Evolutionary conservation across 2,329 filamentous ascomycete genomes (phyloP), one percentile per base, ranked within the genome.

Genomic region (Akanthomyces uredinophilus): DNA sequence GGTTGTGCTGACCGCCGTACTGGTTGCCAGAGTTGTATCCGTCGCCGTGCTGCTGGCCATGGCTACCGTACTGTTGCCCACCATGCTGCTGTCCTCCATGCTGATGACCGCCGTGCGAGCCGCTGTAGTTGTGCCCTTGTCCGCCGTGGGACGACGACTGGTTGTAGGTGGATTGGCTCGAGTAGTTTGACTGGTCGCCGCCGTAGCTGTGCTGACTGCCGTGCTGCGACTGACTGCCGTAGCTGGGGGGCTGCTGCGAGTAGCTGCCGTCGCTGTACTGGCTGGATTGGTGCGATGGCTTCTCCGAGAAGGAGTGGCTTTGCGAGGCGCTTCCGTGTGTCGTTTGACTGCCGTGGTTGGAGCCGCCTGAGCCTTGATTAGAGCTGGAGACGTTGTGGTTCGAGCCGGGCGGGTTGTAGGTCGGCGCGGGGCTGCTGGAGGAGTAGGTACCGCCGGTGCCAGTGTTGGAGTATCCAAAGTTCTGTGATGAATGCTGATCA

Each of bases 401-500:
- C 20, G 67, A 69, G 18, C 72, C 70, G 13, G 73, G 69, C 11
- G 76, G 74, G 20, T 77, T 71, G 64, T 77, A 77, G 5, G 74
- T 76, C 14, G 88, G 88, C 44, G 87, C 84, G 62, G 83, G 79
- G 61, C 86, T 87, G 64, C 86, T 87, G 64, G 77, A 81, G 71
- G 77, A 81, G 71, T 90, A 91, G 43, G 79, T 78, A 50, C 83
- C 81, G 64, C 80, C 72, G 49, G 81, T 77, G 49, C 80, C 81
- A 4, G 78, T 72, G 68, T 83, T 83, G 24, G 84, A 85, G 72
- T 89, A 89, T 37, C 86, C 87, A 70, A 83, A 91, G 69, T 81
- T 83, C 65, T 85, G 80, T 64, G 76, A 77, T 83, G 65, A 64
- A 64, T 47, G 27, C 27, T 24, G 29, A 32, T 62, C 50, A 75